Evolutionary conservation across 352 stramenopile species (phyloP).

Genomic region (Thalassiosira mediterranea): DNA sequence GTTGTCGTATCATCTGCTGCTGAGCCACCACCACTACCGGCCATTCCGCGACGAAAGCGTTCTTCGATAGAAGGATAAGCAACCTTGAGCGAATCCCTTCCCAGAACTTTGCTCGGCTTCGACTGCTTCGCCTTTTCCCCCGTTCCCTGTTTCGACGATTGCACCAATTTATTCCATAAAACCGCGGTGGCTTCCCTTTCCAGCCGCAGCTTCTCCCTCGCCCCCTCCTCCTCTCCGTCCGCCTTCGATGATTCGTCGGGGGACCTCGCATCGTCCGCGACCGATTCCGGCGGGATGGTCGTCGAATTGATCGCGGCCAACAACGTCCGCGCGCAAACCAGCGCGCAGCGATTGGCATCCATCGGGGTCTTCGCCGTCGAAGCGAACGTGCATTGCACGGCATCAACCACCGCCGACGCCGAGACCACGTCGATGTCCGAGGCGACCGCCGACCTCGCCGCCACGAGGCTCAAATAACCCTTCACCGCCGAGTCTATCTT

Average conservation of each 20-base stretch:
- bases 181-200: conserved; percentile 29
- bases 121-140: conserved; percentile 9
- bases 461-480: conserved; percentile 42
- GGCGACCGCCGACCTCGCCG: conserved; percentile 26
- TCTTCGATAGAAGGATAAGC: conserved; percentile 45
- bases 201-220: neutral
- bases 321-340: conserved; percentile 29
- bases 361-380: neutral
- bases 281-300: conserved; percentile 9
- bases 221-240: neutral
- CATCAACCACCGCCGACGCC: conserved; percentile 1
- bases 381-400: conserved; percentile 20
- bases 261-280: neutral
- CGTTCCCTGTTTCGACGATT: neutral
- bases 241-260: too few species aligned
- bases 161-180: conserved; percentile 45
- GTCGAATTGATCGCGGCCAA: conserved; percentile 45
- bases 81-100: conserved; percentile 40
- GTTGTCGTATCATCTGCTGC: neutral
- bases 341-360: conserved; percentile 25
- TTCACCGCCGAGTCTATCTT: conserved; percentile 55
- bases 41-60: conserved; percentile 34
- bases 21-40: neutral
- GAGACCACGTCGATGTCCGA: conserved; percentile 28
- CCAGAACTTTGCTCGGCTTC: conserved; percentile 51